Base-by-base conservation (phyloP, 371 early-diverging fungal species). In the Mucor saturninus region DNA sequence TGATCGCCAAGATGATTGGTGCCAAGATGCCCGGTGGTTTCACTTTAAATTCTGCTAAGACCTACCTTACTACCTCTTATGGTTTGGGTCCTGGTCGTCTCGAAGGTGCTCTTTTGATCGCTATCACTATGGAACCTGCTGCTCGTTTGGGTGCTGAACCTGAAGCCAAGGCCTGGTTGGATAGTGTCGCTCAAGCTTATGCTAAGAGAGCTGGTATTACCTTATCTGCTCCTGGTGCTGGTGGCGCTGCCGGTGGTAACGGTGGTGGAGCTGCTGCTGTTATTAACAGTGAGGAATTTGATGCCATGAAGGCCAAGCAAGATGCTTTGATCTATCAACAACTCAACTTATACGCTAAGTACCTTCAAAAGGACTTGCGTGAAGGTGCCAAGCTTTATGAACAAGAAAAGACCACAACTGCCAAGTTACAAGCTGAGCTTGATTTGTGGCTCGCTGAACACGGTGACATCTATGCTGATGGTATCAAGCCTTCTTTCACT, bases 21-120 rank as follows among this genome's bases (percentile, higher is more conserved):
- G 78, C 86, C 66, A 97, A 96, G 86, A 93, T 97, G 95, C 96
- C 98, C 54, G 96, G 93, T 76, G 96, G 97, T 46, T 93, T 93
- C 79, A 89, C 90, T 31, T 87, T 91, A 70, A 87, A 89, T 51
- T 83, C 85, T 40, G 94, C 91, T 74, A 91, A 94, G 79, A 77
- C 85, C 2, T 84, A 90, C 70, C 80, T 97, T 39, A 56, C 77
- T 13, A 72, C 76, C 45, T 79, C 89, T 15, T 91, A 87, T 68
- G 98, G 98, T 13, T 75, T 96, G n/a, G 96, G 96, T 5, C 80
- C 91, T 52, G 89, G 90, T 72, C 90, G 97, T 62, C 86, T 86
- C 45, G 95, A 95, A 42, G 93, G 86, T 59, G 89, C 87, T 21
- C 79, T 96, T 42, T 84, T 97, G 65, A 82, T 94, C 64, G 93